Conservation (phyloP, 164 flowering plant species). For the Brasenia schreberi region DNA sequence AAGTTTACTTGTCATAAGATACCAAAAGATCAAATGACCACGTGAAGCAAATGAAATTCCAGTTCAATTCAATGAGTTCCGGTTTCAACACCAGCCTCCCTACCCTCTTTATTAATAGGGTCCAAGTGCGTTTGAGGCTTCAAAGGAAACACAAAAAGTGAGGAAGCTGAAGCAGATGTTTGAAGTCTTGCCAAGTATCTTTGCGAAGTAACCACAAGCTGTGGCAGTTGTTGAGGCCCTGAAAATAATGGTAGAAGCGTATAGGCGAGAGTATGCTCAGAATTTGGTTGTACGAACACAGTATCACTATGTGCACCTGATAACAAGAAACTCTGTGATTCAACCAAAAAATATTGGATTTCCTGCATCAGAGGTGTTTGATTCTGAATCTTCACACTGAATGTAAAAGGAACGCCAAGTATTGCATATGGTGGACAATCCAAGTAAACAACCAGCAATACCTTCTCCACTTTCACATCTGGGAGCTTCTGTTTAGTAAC, state of each 20-base stretch:
- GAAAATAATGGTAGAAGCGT: constrained; percentile 66
- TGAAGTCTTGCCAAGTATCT: constrained; percentile 69
- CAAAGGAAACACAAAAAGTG: constrained; percentile 71
- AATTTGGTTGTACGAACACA: constrained; percentile 51
- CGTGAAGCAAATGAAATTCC: not conserved
- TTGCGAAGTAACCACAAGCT: constrained; percentile 45
- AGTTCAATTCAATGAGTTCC: not conserved
- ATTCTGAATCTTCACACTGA: constrained; percentile 46
- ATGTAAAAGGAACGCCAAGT: constrained; percentile 78
- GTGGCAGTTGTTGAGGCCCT: constrained; percentile 67
- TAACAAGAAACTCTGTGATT: constrained; percentile 68
- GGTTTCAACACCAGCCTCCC: not conserved
- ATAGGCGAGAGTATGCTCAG: constrained; percentile 50
- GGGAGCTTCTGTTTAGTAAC: constrained; percentile 59
- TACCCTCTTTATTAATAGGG: not conserved
- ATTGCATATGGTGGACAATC: constrained; percentile 85
- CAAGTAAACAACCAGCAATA: constrained; percentile 55
- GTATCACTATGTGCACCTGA: constrained; percentile 74
- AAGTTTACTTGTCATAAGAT: not conserved
- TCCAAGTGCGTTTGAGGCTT: not conserved
- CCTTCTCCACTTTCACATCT: constrained; percentile 48
- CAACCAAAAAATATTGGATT: constrained; percentile 53
- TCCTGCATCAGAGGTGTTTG: constrained; percentile 73
- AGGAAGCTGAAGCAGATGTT: constrained; percentile 44
- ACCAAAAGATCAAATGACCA: not conserved